Base-by-base conservation (phyloP, 352 stramenopile genomes). In the Globisporangium splendens region DNA sequence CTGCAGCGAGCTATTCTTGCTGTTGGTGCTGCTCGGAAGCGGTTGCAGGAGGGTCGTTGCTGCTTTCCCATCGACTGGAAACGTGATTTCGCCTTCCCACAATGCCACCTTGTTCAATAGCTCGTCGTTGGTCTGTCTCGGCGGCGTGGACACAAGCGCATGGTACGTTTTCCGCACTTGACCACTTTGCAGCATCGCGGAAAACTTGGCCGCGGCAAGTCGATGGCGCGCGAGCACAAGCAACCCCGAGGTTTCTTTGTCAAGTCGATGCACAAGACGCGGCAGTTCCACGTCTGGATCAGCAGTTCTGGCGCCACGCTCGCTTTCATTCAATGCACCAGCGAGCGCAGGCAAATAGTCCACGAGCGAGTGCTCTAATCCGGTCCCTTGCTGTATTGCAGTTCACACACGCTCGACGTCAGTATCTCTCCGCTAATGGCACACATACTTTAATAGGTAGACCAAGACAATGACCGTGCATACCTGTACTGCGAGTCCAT, bases 161-260 rank as follows among this genome's bases (percentile, higher is more conserved):
- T 77, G 51, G 54, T 91, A 91, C 18, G 76, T 88, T 63, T 91
- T 91, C 22, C 68, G 54, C 5, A 91, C 70, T 0, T 46, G 42
- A 0, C 70, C 71, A 41, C 49, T 52, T 18, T 67, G 68, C 10
- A 91, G 47, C 11, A 88, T 17, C 31, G 71, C 58, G 0, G 77
- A 75, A 60, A 91, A 91, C 46, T 69, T 78, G 8, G 82, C 79
- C 2, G 82, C 79, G 20, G 82, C 82, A 8, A 86, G 75, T 0
- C 82, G 74, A 53, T 79, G 77, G 20, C 82, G 75, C n/a, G 79
- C 82, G 10, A 91, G 60, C 15, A 91, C 79, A 17, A 91, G 48
- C 46, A 88, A 18, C 1, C 82, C 82, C 2, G 82, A 91, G 15
- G 79, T 91, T 22, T 85, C 72, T 35, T 83, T 88, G 51, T 91